phyloP scores from a whole-genome alignment of 1,139 yeast genomes.

The Tardiomyces depauwii region DNA sequence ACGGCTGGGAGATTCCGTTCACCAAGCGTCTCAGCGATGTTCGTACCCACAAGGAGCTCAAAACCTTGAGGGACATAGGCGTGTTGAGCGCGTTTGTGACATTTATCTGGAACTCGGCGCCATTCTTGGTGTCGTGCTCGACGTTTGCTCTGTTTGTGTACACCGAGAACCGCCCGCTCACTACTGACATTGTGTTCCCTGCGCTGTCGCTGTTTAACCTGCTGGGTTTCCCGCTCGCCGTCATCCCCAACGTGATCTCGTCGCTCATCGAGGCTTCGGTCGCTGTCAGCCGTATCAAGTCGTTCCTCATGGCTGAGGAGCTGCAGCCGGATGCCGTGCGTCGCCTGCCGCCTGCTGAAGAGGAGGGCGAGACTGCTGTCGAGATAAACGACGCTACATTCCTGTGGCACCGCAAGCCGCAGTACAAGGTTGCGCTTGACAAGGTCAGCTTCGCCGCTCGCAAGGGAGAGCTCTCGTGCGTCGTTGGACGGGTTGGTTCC shows the following conservation, averaged over 20 bases:
- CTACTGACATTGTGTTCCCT: conserved; percentile 92
- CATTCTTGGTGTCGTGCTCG: conserved; percentile 81
- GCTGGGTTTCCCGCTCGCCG: conserved; percentile 85
- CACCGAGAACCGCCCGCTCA: conserved; percentile 53
- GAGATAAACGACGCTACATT: conserved; percentile 66
- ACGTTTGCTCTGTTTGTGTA: conserved; percentile 79
- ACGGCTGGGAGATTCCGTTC: conserved; percentile 93
- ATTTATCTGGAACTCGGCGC: conserved; percentile 81
- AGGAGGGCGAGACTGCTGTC: conserved; percentile 60
- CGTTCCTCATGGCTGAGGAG: conserved; percentile 66
- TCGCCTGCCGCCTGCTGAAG: conserved; percentile 39
- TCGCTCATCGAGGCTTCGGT: conserved; percentile 85
- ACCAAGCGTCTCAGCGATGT: conserved; percentile 60
- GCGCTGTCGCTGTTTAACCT: conserved; percentile 73
- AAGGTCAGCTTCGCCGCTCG: conserved; percentile 57
- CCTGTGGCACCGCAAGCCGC: conserved; percentile 77
- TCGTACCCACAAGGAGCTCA: conserved; percentile 81
- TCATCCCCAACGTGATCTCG: conserved; percentile 83
- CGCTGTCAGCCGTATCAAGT: conserved; percentile 64
- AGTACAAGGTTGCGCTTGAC: conserved; percentile 65
- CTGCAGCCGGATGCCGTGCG: conserved; percentile 70
- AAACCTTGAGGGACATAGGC: conserved; percentile 68
- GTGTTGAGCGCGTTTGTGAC: conserved; percentile 59
- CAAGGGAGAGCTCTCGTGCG: conserved; percentile 77
- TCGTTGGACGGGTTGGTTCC: conserved; percentile 87